Base-by-base conservation (phyloP, 192 early-diverging fungal genomes). In the Lunasporangiospora selenospora region DNA sequence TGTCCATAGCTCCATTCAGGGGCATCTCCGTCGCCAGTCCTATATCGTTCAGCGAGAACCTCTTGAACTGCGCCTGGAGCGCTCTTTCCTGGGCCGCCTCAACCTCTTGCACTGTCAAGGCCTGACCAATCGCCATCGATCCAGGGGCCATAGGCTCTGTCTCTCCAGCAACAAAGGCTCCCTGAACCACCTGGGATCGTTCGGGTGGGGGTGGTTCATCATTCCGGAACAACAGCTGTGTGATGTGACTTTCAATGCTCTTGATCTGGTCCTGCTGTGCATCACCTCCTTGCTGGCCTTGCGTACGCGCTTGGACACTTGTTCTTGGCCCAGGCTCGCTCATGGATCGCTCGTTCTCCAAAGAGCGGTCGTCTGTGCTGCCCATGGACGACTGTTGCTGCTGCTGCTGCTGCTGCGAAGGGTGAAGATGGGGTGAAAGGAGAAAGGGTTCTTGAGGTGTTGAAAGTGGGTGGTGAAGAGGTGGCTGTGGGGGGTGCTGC, bases 201-300 rank as follows among this genome's bases (percentile, higher is more conserved):
- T n/a, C n/a, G n/a, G n/a, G n/a, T n/a, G n/a, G n/a, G n/a, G 21
- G 21, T n/a, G 11, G 38, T 15, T 12, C 6, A 3, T 58, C 64
- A 5, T 41, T 40, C 24, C 54, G 39, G 53, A 71, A 61, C 37
- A 71, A 38, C 6, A 67, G 58, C 5, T 70, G 39, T 23, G 60
- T 70, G 38, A 70, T 70, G 4, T 70, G 66, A 13, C 45, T 61
- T 13, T 70, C 66, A n/a, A 70, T 70, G 27, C 34, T 39, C 34
- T 61, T 59, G 19, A 70, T 55, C 19, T 70, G 57, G 18, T 54
- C 29, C 7, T 59, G 34, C 9, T 55, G 66, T 11, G 37, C 43
- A 3, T 33, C n/a, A 18, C 32, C 18, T 15, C 38, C 48, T 2
- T 33, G 40, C 10, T 32, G 30, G 11, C 3, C 38, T 16, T 19